Percentiles rank a stretch among this genome's conserved stretches.
Evolutionary conservation across 2,329 filamentous ascomycete genomes (phyloP).

Genomic region (Xylaria sp.): DNA sequence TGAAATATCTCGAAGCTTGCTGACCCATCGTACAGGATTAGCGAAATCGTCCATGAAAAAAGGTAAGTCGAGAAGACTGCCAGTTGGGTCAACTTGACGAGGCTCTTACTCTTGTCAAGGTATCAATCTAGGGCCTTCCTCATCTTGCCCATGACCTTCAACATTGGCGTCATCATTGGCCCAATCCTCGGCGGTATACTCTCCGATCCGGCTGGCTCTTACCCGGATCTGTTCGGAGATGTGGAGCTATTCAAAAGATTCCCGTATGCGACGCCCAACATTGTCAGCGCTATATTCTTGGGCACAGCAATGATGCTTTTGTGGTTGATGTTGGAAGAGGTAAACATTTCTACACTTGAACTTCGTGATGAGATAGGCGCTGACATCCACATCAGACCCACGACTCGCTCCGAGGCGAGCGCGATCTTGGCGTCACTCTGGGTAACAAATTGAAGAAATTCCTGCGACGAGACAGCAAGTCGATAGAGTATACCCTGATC

Average conservation of each 20-base stretch:
- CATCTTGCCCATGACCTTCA: slow-evolving; percentile 63
- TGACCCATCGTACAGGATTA: slow-evolving; percentile 33
- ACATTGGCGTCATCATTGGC: slow-evolving; percentile 57
- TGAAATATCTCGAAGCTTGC: no score
- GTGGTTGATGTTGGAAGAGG: slow-evolving; percentile 49
- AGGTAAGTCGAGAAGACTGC: slow-evolving; percentile 30
- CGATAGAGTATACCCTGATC: slow-evolving; percentile 33
- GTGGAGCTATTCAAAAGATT: slow-evolving; percentile 43
- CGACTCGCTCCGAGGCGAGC: slow-evolving; percentile 38
- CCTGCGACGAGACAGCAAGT: slow-evolving; percentile 24
- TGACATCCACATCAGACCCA: slow-evolving; percentile 37
- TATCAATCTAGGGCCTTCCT: slow-evolving; percentile 41
- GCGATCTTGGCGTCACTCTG: slow-evolving; percentile 40
- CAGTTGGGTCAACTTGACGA: not conserved
- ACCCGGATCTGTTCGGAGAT: slow-evolving; percentile 42
- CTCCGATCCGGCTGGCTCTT: slow-evolving; percentile 41
- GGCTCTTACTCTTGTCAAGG: slow-evolving; percentile 23
- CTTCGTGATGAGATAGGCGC: not conserved
- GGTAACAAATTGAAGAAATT: slow-evolving; percentile 34
- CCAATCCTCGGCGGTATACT: slow-evolving; percentile 46
- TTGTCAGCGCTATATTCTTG: slow-evolving; percentile 47
- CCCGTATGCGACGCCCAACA: slow-evolving; percentile 51
- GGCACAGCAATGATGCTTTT: slow-evolving; percentile 39
- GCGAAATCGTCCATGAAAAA: slow-evolving; percentile 41
- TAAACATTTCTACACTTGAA: slow-evolving; percentile 17